Evolutionary conservation across 169 alveolate genomes (phyloP), one percentile per base, ranked within the genome.

Genomic region (Miamiensis avidus): DNA sequence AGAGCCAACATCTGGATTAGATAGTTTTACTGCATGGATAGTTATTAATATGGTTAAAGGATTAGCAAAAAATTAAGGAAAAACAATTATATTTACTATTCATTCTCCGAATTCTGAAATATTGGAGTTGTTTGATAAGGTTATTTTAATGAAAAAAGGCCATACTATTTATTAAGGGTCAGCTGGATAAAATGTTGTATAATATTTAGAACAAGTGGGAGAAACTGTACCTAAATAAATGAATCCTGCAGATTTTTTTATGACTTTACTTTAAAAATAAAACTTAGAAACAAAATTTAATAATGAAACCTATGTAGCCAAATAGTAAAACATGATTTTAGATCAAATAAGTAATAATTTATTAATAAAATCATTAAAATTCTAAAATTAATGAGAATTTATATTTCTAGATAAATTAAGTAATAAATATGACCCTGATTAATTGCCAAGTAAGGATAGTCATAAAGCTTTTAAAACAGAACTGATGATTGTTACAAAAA

Each of bases 1-100:
- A 49, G 97, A 94, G 32, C 97, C 97, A 31, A 95, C 97, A 6
- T 84, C 94, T 34, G 97, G 96, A 1, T 89, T 95, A 73, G 97
- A 95, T 78, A 79, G 92, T 65, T 92, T 84, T 78, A 90, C 90
- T 0, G 94, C 97, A 26, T 77, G 84, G 65, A 74, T 84, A 31
- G 82, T 95, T 65, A 83, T 95, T 0, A 88, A 86, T 29, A 33
- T 86, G 28, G 88, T 95, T 26, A 74, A 76, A 74, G 83, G 83
- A 16, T 76, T 87, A 34, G 90, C 96, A 31, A 25, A 11, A 27
- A 81, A 64, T 29, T 25, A 81, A 88, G 92, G 93, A 1, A 91
- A 76, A 77, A 91, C 94, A 32, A 73, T 91, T 0, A 87, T 93
- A 16, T 64, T 92, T 28, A 90, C 93, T 6, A 91, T 91, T 34